Conservation (phyloP, 2,329 filamentous ascomycete genomes). For the Onygenales sp. region DNA sequence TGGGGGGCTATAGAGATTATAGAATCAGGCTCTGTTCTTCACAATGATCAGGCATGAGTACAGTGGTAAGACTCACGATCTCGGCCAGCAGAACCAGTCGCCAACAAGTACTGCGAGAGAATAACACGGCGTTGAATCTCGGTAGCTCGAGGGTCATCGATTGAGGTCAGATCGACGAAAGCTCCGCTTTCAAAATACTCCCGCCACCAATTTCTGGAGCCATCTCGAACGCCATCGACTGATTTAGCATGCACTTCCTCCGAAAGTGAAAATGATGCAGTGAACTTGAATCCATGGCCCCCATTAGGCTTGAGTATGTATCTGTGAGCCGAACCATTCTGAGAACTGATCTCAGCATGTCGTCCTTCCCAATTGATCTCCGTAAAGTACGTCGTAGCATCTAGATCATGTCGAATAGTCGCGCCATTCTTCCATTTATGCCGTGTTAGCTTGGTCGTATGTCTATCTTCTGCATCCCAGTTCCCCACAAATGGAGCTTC, state of each 20-base stretch:
- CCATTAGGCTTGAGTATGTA: slow-evolving; percentile 29
- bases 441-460: slow-evolving; percentile 30
- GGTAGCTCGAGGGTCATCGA: slow-evolving; percentile 31
- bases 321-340: slow-evolving; percentile 31
- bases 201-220: slow-evolving; percentile 38
- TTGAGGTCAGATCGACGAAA: slow-evolving; percentile 42
- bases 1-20: slow-evolving; percentile 27
- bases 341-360: slow-evolving; percentile 23
- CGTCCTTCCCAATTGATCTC: slow-evolving; percentile 30
- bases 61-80: slow-evolving; percentile 17
- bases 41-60: not conserved
- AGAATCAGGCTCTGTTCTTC: not conserved
- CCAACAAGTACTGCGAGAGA: slow-evolving; percentile 45
- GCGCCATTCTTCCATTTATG: slow-evolving; percentile 20
- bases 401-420: slow-evolving; percentile 36
- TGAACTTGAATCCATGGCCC: slow-evolving; percentile 20
- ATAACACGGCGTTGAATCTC: slow-evolving; percentile 46
- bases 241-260: slow-evolving; percentile 12
- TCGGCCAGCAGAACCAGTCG: slow-evolving; percentile 43
- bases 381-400: slow-evolving; percentile 35
- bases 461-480: slow-evolving; percentile 39
- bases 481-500: slow-evolving; percentile 46
- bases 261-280: slow-evolving; percentile 24
- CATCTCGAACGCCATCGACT: slow-evolving; percentile 18
- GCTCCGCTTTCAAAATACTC: slow-evolving; percentile 43